phyloP scores from a whole-genome alignment of 352 stramenopile species.

The Globisporangium barbulae region DNA sequence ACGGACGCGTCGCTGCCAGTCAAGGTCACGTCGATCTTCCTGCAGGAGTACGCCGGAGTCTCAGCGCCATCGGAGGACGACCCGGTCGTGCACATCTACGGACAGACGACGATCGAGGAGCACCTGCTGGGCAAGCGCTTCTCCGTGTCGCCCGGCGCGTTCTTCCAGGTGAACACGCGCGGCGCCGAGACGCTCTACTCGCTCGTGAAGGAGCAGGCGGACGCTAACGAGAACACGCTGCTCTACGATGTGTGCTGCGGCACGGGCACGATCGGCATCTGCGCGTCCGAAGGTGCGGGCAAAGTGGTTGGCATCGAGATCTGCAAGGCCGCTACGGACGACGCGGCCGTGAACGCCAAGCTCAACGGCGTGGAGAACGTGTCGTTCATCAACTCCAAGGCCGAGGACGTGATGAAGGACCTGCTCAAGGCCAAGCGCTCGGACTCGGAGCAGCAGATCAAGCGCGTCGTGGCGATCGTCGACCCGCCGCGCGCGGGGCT shows the following conservation, averaged over 20 bases:
- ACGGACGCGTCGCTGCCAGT: constrained; percentile 36
- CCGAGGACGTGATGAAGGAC: constrained; percentile 89
- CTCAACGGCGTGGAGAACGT: constrained; percentile 87
- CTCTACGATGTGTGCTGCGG: constrained; percentile 99
- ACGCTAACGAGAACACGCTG: constrained; percentile 73
- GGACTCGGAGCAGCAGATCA: constrained; percentile 49
- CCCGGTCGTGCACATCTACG: constrained; percentile 78
- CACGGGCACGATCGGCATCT: constrained; percentile 98
- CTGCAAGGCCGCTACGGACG: constrained; percentile 88
- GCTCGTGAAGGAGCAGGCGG: constrained; percentile 90
- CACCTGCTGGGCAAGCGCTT: constrained; percentile 88
- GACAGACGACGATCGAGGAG: constrained; percentile 75
- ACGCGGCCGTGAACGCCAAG: constrained; percentile 83
- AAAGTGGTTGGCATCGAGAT: constrained; percentile 89
- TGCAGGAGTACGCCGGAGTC: constrained; percentile 91
- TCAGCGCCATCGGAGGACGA: constrained; percentile 88
- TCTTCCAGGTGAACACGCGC: constrained; percentile 96
- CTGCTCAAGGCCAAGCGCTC: constrained; percentile 62
- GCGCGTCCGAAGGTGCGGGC: constrained; percentile 73
- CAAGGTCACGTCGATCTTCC: constrained; percentile 87
- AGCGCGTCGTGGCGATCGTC: constrained; percentile 93
- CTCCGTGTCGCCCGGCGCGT: constrained; percentile 88
- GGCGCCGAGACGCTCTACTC: constrained; percentile 95
- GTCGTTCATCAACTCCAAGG: constrained; percentile 90
- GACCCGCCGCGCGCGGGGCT: constrained; percentile 96